These are phyloP conservation scores for Aspergillus phoenicis DNA, from an alignment of 2,329 filamentous ascomycete genomes.

Conservation along the genomic window DNA sequence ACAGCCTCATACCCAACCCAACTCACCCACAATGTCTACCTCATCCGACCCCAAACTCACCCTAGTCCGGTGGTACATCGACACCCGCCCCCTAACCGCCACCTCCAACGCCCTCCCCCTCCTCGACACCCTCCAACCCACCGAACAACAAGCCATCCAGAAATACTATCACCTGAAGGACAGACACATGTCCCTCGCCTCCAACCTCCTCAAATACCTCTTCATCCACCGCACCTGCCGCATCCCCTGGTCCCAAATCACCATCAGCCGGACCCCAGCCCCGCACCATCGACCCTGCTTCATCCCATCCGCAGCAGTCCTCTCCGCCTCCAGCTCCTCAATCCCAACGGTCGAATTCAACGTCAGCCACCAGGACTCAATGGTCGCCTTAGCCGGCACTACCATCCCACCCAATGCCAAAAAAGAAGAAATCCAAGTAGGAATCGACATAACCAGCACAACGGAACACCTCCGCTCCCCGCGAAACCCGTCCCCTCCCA, in stretches of 20 bases:
- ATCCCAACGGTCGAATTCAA: slow-evolving; percentile 60
- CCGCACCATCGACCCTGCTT: slow-evolving; percentile 57
- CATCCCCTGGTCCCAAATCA: slow-evolving; percentile 60
- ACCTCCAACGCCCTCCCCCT: slow-evolving; percentile 40
- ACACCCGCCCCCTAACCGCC: slow-evolving; percentile 40
- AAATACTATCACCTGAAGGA: slow-evolving; percentile 58
- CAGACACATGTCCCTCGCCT: slow-evolving; percentile 63
- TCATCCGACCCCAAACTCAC: slow-evolving; percentile 2
- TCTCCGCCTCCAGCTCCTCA: slow-evolving; percentile 16
- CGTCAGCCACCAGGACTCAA: slow-evolving; percentile 64
- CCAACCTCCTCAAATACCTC: slow-evolving; percentile 62
- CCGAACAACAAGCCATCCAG: slow-evolving; percentile 54
- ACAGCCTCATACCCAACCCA: slow-evolving; percentile 13
- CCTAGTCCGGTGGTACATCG: slow-evolving; percentile 49
- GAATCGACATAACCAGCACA: slow-evolving; percentile 65
- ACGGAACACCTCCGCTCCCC: slow-evolving; percentile 56
- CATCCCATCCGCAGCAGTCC: slow-evolving; percentile 37
- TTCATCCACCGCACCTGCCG: slow-evolving; percentile 59
- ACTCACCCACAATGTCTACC: neutral
- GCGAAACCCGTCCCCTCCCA: slow-evolving; percentile 51
- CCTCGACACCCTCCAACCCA: slow-evolving; percentile 42
- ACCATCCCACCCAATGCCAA: slow-evolving; percentile 24
- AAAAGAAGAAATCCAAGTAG: slow-evolving; percentile 45
- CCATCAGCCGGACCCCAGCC: slow-evolving; percentile 54
- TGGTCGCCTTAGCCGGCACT: slow-evolving; percentile 61